Percentiles rank a stretch among this genome's conserved stretches.
phyloP scores from a whole-genome alignment of 2,329 filamentous ascomycete genomes.

The Colletotrichum siamense region DNA sequence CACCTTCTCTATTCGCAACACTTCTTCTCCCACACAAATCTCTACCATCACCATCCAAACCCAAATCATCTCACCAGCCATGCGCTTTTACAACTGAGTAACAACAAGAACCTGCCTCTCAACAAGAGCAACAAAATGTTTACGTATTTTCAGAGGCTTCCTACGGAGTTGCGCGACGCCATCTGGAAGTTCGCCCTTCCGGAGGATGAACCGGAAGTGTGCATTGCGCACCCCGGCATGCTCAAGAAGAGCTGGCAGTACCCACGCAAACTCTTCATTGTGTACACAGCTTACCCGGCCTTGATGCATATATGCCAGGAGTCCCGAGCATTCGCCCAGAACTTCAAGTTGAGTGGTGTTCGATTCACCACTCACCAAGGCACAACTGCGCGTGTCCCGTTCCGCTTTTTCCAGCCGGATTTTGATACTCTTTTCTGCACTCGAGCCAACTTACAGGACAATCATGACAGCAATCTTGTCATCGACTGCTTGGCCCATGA shows the following conservation, averaged over 20 bases:
- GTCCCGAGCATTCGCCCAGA: not conserved
- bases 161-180: not conserved
- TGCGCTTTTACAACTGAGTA: not conserved
- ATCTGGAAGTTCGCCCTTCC: not conserved
- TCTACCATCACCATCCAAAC: not conserved
- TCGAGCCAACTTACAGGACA: not conserved
- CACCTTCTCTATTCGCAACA: not conserved
- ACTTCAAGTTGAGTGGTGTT: not conserved
- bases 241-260: not conserved
- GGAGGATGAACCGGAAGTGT: not conserved
- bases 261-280: not conserved
- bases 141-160: not conserved
- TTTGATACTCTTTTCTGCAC: not conserved
- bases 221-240: not conserved
- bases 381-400: not conserved
- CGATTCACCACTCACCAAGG: not conserved
- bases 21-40: not conserved
- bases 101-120: not conserved
- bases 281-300: not conserved
- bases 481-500: not conserved
- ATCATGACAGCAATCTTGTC: not conserved
- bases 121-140: not conserved
- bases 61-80: not conserved
- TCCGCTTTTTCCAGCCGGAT: not conserved
- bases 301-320: conserved; percentile 3